A percentile compares a stretch with the other conserved stretches of the same genome.
These are phyloP conservation scores for Murraya paniculata DNA, from an alignment of 345 rosid species.

Conservation along the genomic window DNA sequence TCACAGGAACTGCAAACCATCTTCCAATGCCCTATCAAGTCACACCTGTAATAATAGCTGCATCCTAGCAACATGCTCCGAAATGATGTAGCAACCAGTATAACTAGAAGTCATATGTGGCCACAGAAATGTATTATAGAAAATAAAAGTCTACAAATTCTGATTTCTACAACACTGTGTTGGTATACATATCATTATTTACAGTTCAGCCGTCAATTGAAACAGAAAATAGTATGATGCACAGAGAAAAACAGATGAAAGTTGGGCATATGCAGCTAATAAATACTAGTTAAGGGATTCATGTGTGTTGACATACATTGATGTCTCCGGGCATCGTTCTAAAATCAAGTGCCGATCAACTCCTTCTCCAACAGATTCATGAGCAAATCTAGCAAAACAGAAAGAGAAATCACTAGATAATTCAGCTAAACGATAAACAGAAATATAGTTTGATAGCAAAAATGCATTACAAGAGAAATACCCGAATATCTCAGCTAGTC, in stretches of 20 bases:
- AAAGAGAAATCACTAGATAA: slow-evolving; percentile 4
- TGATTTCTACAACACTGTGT: background rate
- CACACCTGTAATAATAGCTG: background rate
- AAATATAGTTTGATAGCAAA: background rate
- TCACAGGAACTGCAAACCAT: background rate
- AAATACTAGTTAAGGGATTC: slow-evolving; percentile 1
- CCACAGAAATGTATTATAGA: background rate
- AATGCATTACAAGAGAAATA: slow-evolving; percentile 9
- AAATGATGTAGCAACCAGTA: background rate
- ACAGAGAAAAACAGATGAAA: background rate
- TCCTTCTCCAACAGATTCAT: slow-evolving; percentile 68
- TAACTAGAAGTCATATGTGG: background rate
- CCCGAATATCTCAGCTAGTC: slow-evolving; percentile 75
- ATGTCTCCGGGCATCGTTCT: slow-evolving; percentile 58
- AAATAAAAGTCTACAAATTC: background rate
- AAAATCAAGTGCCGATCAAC: slow-evolving; percentile 52
- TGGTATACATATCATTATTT: background rate
- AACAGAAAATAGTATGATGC: background rate
- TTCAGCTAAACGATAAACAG: background rate
- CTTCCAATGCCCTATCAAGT: background rate
- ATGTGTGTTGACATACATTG: slow-evolving; percentile 40
- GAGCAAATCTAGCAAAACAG: slow-evolving; percentile 48
- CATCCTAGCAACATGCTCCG: background rate
- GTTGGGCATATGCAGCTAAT: background rate
- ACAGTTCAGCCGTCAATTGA: background rate